These are phyloP conservation scores for Boletales sp. DNA, from an alignment of 768 basidiomycete species.

Conservation along the genomic window DNA sequence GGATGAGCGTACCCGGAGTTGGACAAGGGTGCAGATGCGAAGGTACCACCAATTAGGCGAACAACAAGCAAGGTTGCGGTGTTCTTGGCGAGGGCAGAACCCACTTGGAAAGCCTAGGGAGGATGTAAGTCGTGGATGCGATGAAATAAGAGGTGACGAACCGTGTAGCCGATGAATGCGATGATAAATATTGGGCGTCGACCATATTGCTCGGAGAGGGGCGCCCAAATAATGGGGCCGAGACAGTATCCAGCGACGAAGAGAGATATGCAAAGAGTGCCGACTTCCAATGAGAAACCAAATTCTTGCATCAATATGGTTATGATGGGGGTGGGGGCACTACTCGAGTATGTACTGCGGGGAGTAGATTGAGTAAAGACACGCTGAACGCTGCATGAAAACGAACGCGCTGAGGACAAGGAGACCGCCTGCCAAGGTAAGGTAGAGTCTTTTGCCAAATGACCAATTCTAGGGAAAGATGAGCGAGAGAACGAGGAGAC, in stretches of 20 bases:
- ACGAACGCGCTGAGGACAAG: conserved; percentile 55
- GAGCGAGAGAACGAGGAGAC: not conserved
- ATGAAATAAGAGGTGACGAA: conserved; percentile 24
- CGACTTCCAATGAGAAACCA: conserved; percentile 47
- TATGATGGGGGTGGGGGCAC: conserved; percentile 52
- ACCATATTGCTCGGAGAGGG: conserved; percentile 52
- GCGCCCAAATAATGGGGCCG: conserved; percentile 60
- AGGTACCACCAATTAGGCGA: conserved; percentile 67
- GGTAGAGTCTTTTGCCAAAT: conserved; percentile 42
- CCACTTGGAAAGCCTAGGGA: conserved; percentile 55
- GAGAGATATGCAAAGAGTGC: conserved; percentile 53
- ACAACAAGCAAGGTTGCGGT: conserved; percentile 61
- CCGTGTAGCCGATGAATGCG: conserved; percentile 53
- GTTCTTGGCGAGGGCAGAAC: conserved; percentile 58
- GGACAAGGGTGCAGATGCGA: conserved; percentile 65
- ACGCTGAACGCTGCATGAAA: not conserved
- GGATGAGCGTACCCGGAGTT: conserved; percentile 53
- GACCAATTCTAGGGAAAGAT: conserved; percentile 46
- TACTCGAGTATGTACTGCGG: conserved; percentile 58
- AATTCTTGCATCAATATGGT: conserved; percentile 44
- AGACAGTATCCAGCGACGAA: conserved; percentile 69
- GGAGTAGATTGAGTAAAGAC: not conserved
- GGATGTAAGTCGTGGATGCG: too few species aligned
- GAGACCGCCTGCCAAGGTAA: conserved; percentile 46
- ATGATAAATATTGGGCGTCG: conserved; percentile 56